Base-by-base conservation (phyloP, 1,284 basidiomycete species). In the Trichosporon sp. region DNA sequence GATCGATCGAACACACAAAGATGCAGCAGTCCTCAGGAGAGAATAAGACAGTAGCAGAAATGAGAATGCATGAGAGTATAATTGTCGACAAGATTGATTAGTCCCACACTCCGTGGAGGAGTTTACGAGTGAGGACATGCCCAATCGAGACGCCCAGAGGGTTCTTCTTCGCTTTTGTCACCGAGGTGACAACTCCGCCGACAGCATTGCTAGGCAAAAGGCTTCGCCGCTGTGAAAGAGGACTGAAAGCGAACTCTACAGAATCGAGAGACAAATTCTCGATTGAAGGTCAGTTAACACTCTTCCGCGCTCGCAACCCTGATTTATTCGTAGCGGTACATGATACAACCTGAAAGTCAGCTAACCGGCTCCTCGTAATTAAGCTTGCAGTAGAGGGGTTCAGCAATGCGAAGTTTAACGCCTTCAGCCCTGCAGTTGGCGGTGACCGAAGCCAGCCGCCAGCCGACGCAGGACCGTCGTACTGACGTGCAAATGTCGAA, bases 401-500 rank as follows among this genome's bases (percentile, higher is more conserved):
- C 78, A 79, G 77, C 77, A 76, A 73, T 77, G 78, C 77, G 77
- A 76, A 63, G 48, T 79, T 63, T 64, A 76, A 79, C 76, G 74
- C 78, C 65, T 77, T 70, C 77, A 68, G 69, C 67, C 71, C 37
- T 56, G 65, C 73, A 69, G 37, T 73, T 66, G 46, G 67, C 38
- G 32, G 48, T 43, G 67, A 35, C 66, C 26, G 63, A 38, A 35
- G 46, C 43, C 61, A 31, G 32, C 48, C 54, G 5, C 38, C 31
- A 46, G 48, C 35, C 16, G 16, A 65, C 56, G 66, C 69, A 59
- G 51, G 64, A 66, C 65, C 65, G 74, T 79, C 78, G 76, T 79
- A 74, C 78, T 79, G 78, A 79, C 78, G 78, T 79, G 78, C 78
- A 79, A 79, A 79, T 75, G 74, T 76, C 74, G 70, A 73, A 71